Evolutionary conservation across 345 rosid genomes (phyloP), one percentile per base, ranked within the genome.

Genomic region (Triadica sebifera): DNA sequence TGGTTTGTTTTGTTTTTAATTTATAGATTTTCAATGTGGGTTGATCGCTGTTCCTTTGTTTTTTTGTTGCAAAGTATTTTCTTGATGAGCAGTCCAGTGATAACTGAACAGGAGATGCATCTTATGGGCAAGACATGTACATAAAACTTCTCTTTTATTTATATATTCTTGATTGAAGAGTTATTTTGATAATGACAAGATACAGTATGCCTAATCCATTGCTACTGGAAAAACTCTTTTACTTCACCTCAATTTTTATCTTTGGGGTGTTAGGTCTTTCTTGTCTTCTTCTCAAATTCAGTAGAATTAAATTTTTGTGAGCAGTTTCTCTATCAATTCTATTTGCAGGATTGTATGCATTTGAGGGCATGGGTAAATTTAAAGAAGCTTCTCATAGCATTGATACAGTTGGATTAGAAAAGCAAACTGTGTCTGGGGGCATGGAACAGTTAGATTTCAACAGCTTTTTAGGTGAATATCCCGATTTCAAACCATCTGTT

Each of bases 331-430:
- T 67, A 11, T 67, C 12, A 70, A 49, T 59, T 7, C 22, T 57
- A n/a, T 58, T 45, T 83, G 76, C 87, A 87, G 96, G 84, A 66
- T 50, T 66, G 53, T 78, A 67, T 77, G 73, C 88, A 65, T 75
- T 74, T 11, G 74, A 74, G 25, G 80, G 80, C 74, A 81, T 78
- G 38, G 77, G 60, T 63, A 37, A 67, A 46, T 71, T 15, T 75
- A 86, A 82, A 72, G 87, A 73, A 70, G 70, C 79, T 79, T 74
- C 80, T 34, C 19, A 53, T 46, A 74, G 72, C 41, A 41, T 61
- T 74, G 84, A 80, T 78, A 61, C 75, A 39, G 64, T 75, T 64
- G 75, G 73, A 41, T 69, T 56, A 56, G 86, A 82, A 73, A 78
- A 75, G 39, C 74, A 72, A 79, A 72, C 2, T 38, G 81, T 67